Conservation (phyloP, 495 filamentous ascomycete genomes). For the Penicillium lividum region DNA sequence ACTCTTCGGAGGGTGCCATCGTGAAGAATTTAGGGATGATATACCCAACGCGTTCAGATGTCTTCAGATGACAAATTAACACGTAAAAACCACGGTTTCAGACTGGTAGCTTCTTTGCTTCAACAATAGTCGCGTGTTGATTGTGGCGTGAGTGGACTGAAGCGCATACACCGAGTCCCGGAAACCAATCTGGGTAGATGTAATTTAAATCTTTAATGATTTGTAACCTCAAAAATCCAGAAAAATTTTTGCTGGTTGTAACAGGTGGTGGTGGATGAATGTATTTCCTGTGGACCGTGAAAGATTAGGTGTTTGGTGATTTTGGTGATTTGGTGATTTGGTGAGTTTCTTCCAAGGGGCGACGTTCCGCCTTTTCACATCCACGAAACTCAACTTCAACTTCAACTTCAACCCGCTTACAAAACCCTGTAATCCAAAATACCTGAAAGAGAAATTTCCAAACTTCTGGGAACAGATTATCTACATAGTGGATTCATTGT, state of each 20-base stretch:
- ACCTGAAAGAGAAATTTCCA: too few relatives aligned
- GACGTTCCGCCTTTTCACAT: constrained; percentile 20
- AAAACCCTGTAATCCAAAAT: too few relatives aligned
- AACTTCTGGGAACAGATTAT: too few relatives aligned
- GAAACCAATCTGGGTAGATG: too few relatives aligned
- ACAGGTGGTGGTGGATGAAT: constrained; percentile 4
- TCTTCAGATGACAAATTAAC: background rate
- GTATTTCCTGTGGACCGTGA: constrained; percentile 12
- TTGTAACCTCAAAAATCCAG: too few relatives aligned
- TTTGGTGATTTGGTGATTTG: background rate
- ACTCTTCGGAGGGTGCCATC: constrained; percentile 72
- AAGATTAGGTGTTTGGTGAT: too few relatives aligned
- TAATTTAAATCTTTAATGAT: too few relatives aligned
- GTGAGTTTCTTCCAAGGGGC: constrained; percentile 15
- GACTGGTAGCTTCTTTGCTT: background rate
- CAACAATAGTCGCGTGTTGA: constrained; percentile 6
- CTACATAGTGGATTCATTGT: too few relatives aligned
- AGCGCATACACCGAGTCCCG: too few relatives aligned
- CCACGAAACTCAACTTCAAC: constrained; percentile 10
- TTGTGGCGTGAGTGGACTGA: background rate
- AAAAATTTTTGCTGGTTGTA: background rate
- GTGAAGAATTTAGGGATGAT: background rate
- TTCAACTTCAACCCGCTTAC: too few relatives aligned
- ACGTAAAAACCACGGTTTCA: background rate
- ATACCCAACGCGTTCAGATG: background rate